phyloP scores from a whole-genome alignment of 768 basidiomycete genomes.

The Leccinum ochraceum region DNA sequence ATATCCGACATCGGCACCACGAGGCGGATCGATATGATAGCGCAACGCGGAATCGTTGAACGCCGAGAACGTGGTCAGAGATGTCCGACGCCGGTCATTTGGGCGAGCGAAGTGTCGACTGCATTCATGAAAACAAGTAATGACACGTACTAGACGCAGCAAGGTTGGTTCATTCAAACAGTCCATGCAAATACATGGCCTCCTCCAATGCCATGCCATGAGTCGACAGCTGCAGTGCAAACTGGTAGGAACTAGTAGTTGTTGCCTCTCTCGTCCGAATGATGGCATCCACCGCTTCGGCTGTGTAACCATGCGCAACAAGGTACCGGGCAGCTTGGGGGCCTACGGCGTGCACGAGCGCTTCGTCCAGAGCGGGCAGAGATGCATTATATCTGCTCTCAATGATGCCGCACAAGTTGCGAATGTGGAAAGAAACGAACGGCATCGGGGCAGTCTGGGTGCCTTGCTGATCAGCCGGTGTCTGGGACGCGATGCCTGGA shows the following conservation, averaged over 20 bases:
- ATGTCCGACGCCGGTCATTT: too few relatives aligned
- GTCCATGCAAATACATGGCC: background rate
- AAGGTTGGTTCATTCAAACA: background rate
- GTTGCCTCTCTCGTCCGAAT: background rate
- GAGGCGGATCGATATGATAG: slow-evolving; percentile 70
- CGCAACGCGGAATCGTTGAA: slow-evolving; percentile 71
- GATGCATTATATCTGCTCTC: background rate
- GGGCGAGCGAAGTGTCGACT: too few relatives aligned
- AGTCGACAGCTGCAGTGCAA: background rate
- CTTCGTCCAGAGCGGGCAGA: background rate
- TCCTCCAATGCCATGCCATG: background rate
- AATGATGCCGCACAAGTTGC: background rate
- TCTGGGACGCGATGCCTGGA: background rate
- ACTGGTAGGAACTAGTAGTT: background rate
- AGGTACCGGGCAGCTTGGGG: background rate
- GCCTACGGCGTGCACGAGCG: background rate
- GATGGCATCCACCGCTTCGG: background rate
- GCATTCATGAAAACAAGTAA: too few relatives aligned
- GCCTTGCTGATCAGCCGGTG: background rate
- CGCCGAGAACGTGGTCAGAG: slow-evolving; percentile 46
- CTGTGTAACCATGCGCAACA: background rate
- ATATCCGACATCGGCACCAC: slow-evolving; percentile 60
- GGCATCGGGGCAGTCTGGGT: background rate
- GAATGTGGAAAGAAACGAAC: background rate
- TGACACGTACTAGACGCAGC: too few relatives aligned